phyloP scores from a whole-genome alignment of 2,329 filamentous ascomycete genomes.

The Botrytis galanthina region DNA sequence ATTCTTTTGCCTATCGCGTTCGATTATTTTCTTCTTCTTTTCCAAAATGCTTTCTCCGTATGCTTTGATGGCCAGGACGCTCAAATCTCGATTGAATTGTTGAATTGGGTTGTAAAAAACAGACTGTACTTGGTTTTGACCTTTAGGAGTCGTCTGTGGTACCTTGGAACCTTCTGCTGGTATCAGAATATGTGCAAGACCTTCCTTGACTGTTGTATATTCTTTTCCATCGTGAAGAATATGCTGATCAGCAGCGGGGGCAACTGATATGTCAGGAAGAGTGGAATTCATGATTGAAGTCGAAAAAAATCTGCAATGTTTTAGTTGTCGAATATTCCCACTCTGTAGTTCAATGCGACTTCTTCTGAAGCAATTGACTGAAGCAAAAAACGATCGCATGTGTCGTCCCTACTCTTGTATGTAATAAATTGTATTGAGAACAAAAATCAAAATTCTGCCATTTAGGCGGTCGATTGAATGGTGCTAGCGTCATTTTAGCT shows the following conservation, averaged over 20 bases:
- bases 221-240: slow-evolving; percentile 48
- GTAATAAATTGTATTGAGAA: neutral
- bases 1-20: slow-evolving; percentile 41
- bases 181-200: slow-evolving; percentile 65
- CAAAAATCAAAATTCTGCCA: slow-evolving; percentile 15
- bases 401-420: neutral
- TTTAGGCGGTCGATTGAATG: neutral
- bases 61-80: slow-evolving; percentile 85
- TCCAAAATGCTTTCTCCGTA: slow-evolving; percentile 70
- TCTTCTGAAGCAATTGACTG: slow-evolving; percentile 12
- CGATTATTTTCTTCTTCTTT: slow-evolving; percentile 45
- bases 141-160: slow-evolving; percentile 45
- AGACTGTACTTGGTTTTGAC: slow-evolving; percentile 63
- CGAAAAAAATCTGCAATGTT: neutral
- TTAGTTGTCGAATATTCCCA: neutral
- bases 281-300: slow-evolving; percentile 5
- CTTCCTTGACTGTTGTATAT: slow-evolving; percentile 64
- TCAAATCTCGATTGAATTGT: slow-evolving; percentile 96
- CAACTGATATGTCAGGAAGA: slow-evolving; percentile 33
- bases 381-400: slow-evolving; percentile 6
- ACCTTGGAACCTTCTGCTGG: slow-evolving; percentile 51
- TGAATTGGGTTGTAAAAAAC: slow-evolving; percentile 99
- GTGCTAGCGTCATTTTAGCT: neutral
- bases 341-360: neutral
- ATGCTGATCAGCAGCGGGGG: slow-evolving; percentile 36